Evolutionary conservation across 1,284 basidiomycete species (phyloP), one percentile per base, ranked within the genome.

Genomic region (Anthracocystis walkeri): DNA sequence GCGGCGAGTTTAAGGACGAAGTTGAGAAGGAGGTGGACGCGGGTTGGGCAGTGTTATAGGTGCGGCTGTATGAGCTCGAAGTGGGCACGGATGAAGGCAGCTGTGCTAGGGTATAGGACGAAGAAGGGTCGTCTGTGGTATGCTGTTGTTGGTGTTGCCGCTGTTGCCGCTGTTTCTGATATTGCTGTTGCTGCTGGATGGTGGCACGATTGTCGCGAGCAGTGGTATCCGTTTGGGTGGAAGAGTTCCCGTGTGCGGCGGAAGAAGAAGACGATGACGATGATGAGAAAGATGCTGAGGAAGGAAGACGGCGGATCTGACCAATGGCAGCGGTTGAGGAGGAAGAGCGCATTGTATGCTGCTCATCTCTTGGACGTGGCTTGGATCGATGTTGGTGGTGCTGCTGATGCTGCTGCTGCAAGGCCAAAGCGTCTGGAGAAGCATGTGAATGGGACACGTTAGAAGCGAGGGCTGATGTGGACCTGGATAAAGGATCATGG

Each of bases 81-180:
- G 53, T 41, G 52, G 46, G 55, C 16, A 52, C 11, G 12, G 57
- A 53, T 14, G 57, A n/a, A n/a, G 63, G 57, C 23, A 59, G 38
- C 23, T 55, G 42, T 16, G 56, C 21, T 20, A 38, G 63, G 46
- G 40, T 55, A 55, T 59, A 56, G 31, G 57, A 53, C 45, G 52
- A 54, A 23, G 23, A 25, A 46, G 44, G 16, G 1, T 16, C 23
- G 23, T 46, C 44, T 46, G 23, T 46, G 44, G 44, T 16, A 16
- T 46, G 44, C 42, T 44, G 42, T 7, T n/a, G 42, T 3, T 44
- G 42, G 6, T 40, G 38, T 11, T 40, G 38, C 38, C 12, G 38
- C 38, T 40, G 38, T 29, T 29, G 29, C 8, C 29, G 42, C 20
- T 44, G 42, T 7, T n/a, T n/a, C 12, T 27, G 23, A 5, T 42